Base-by-base conservation (phyloP, 352 stramenopile species). In the Phytophthora fragariaefolia region DNA sequence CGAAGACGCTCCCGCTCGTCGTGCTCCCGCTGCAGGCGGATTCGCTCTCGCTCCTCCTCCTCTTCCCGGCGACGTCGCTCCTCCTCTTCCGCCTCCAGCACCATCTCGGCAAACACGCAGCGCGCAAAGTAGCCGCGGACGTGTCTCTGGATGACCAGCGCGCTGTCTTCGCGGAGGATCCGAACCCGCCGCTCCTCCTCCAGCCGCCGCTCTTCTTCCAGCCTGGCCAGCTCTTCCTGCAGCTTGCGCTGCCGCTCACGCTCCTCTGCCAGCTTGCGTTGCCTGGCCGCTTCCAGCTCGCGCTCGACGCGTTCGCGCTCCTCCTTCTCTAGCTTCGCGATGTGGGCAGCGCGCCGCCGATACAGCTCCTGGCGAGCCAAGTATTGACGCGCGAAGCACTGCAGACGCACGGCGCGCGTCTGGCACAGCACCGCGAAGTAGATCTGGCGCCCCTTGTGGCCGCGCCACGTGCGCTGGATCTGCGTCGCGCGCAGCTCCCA, bases 381-480 rank as follows among this genome's bases (percentile, higher is more conserved):
- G 40, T 62, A 77, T 43, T 79, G 61, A 0, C 82, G 71, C 53
- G 69, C 67, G 26, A 73, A 81, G 56, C 84, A 89, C 69, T 89
- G 77, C 42, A 89, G 70, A 18, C 73, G 75, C 22, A 80, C 27
- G 1, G 79, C 79, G n/a, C 79, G 71, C 45, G 63, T 67, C 20
- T 87, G 61, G 18, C 77, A 78, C 17, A 89, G 42, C 30, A 68
- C 59, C 0, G 49, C 65, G 10, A 74, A 55, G 65, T 63, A 85
- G 6, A 80, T 65, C 52, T 70, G 56, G 8, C 80, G 80, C 22
- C 71, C 80, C 6, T 69, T 27, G 23, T 77, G 64, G 0, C 80
- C 80, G 43, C 78, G 79, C 63, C 65, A 87, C 51, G 62, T 62
- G 23, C 76, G 59, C 63, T 92, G 83, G 50, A 92, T 87, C 54